Percentiles rank a stretch among this genome's conserved stretches.
Evolutionary conservation across 2,329 filamentous ascomycete species (phyloP).

Genomic region (Exophiala sp.): DNA sequence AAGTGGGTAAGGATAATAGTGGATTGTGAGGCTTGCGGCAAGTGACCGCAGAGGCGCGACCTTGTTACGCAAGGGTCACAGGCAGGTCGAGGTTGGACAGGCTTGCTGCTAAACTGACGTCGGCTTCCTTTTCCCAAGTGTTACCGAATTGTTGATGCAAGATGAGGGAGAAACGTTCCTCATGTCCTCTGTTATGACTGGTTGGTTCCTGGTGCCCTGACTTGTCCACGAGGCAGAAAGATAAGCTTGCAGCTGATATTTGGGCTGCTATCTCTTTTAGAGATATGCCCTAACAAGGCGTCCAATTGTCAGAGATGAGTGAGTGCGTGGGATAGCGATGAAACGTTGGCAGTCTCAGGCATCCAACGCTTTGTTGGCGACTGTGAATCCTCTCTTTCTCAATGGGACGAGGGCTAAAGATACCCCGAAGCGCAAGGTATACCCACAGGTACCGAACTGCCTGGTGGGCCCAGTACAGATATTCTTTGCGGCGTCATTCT

Average conservation of each 20-base stretch:
- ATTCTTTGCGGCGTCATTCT: neutral
- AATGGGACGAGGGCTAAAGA: no score
- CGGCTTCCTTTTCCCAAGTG: neutral
- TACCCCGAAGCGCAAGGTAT: no score
- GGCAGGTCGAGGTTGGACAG: neutral
- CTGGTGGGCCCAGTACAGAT: neutral
- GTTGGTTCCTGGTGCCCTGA: neutral
- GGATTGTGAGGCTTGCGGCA: neutral
- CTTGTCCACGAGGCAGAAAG: neutral
- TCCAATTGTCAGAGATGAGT: no score
- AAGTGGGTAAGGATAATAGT: neutral
- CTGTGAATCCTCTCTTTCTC: no score
- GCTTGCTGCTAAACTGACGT: neutral
- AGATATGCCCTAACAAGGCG: no score
- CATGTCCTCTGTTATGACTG: neutral
- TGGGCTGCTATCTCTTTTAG: no score
- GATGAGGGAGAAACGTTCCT: neutral
- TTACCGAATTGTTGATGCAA: no score
- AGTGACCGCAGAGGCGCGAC: neutral
- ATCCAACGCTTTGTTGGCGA: no score
- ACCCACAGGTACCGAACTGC: no score
- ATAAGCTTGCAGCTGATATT: constrained; percentile 9
- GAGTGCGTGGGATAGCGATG: no score
- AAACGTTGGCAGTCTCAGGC: no score
- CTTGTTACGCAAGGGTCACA: neutral